Evolutionary conservation across 768 basidiomycete species (phyloP), one percentile per base, ranked within the genome.

Genomic region (Lactarius tabidus): DNA sequence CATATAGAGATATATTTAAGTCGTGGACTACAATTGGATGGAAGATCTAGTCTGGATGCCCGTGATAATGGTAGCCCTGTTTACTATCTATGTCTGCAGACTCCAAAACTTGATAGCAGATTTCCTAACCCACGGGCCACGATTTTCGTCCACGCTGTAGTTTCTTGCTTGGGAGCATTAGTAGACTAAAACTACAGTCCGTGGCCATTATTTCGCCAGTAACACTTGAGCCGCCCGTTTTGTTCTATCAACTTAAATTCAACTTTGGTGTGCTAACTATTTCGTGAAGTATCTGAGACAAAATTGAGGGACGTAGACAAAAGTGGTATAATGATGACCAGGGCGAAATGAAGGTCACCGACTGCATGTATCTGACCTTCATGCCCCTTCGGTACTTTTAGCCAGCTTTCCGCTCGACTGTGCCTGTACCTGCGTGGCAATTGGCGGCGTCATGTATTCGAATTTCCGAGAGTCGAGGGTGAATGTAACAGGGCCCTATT

Each of bases 401-500:
- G 23, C 59, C 33, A 17, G 41, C 31, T 43, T 33, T 26, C 26
- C 60, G 31, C 61, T 54, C 58, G 53, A 57, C 23, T 17, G 33
- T 14, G n/a, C 51, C 31, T 33, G 52, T 33, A 38, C 33, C 35
- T 60, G 38, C 18, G 45, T 52, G 33, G 43, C 28, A 29, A 55
- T 69, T 38, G 33, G 54, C 20, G 62, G 39, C 26, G 54, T 23
- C 45, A 87, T 70, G 71, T 89, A 90, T 77, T 89, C 88, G 60
- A 85, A 90, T 73, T 88, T 91, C 57, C 89, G 84, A 31, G 90
- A 87, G 75, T 94, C 92, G 41, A 94, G 79, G 0, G 89, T 92
- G 66, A 94, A 87, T 14, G 91, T 93, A 31, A 94, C 85, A 62
- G 92, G 92, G 3, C 92, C 92, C 90, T 93, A 56, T 64, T 65